Conservation (phyloP, 148 eudicot genomes). For the Rhododendron williamsianum region DNA sequence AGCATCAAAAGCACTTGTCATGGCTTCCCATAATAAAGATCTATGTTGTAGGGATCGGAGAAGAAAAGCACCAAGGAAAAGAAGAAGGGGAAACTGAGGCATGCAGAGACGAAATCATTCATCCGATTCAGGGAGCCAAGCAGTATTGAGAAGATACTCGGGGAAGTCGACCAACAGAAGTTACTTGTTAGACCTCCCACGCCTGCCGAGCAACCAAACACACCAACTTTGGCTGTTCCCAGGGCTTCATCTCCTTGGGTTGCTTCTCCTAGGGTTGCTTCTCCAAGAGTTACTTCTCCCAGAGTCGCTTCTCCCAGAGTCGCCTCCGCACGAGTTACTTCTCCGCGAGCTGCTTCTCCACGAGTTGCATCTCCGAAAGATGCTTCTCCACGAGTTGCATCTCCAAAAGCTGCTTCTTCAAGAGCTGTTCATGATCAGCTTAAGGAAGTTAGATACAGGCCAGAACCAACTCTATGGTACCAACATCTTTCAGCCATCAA, state of each 20-base stretch:
- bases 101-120: slow-evolving; percentile 67
- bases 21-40: slow-evolving; percentile 1
- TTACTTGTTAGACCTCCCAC: slow-evolving; percentile 37
- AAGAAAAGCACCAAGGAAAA: slow-evolving; percentile 67
- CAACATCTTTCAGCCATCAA: slow-evolving; percentile 66
- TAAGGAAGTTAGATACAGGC: slow-evolving; percentile 35
- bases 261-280: neutral
- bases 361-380: slow-evolving; percentile 25
- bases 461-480: slow-evolving; percentile 53
- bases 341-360: slow-evolving; percentile 27
- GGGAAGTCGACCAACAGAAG: slow-evolving; percentile 59
- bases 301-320: slow-evolving; percentile 20
- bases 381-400: slow-evolving; percentile 25
- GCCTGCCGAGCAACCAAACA: slow-evolving; percentile 42
- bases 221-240: slow-evolving; percentile 32
- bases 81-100: slow-evolving; percentile 56
- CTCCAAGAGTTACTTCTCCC: neutral
- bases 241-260: slow-evolving; percentile 30
- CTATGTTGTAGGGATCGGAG: slow-evolving; percentile 49
- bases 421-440: slow-evolving; percentile 13
- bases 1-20: neutral
- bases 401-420: slow-evolving; percentile 30
- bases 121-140: slow-evolving; percentile 86
- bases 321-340: slow-evolving; percentile 23
- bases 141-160: slow-evolving; percentile 89